Evolutionary conservation across 352 stramenopile genomes (phyloP).

Genomic region (Globisporangium rhizosaccharum): DNA sequence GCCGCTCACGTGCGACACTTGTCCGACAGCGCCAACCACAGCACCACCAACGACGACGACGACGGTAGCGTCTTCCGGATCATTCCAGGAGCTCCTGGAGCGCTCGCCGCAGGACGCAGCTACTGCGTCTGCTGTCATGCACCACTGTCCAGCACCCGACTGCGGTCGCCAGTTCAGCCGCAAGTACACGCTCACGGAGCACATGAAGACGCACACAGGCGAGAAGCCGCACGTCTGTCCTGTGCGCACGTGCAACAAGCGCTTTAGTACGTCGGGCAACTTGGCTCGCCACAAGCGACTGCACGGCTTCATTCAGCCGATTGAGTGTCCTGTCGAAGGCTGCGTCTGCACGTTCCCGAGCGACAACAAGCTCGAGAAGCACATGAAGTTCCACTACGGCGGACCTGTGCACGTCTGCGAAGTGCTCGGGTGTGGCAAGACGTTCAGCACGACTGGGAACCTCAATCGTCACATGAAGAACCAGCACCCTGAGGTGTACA

Average conservation of each 20-base stretch:
- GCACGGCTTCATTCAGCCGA: slow-evolving; percentile 35
- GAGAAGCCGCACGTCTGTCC: slow-evolving; percentile 49
- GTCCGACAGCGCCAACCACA: too few species aligned
- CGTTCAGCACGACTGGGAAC: slow-evolving; percentile 48
- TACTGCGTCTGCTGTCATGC: neutral
- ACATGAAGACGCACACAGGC: slow-evolving; percentile 56
- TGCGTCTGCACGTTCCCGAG: slow-evolving; percentile 37
- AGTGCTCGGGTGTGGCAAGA: slow-evolving; percentile 33
- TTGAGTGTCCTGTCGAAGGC: slow-evolving; percentile 26
- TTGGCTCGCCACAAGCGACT: slow-evolving; percentile 47
- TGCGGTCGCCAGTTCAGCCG: slow-evolving; percentile 31
- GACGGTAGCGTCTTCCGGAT: neutral
- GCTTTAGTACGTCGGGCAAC: slow-evolving; percentile 52
- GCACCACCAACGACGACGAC: neutral
- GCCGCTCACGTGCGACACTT: neutral
- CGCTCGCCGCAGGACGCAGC: slow-evolving; percentile 25
- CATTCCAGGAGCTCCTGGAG: slow-evolving; percentile 47
- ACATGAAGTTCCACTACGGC: slow-evolving; percentile 47
- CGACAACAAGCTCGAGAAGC: slow-evolving; percentile 39
- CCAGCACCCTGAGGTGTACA: slow-evolving; percentile 7
- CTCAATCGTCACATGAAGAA: slow-evolving; percentile 32
- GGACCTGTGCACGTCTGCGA: slow-evolving; percentile 33
- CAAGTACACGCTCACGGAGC: slow-evolving; percentile 50
- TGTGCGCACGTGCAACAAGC: slow-evolving; percentile 35
- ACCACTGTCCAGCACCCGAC: slow-evolving; percentile 21